These are phyloP conservation scores for Syzygium oleosum DNA, from an alignment of 345 rosid species.

Conservation along the genomic window DNA sequence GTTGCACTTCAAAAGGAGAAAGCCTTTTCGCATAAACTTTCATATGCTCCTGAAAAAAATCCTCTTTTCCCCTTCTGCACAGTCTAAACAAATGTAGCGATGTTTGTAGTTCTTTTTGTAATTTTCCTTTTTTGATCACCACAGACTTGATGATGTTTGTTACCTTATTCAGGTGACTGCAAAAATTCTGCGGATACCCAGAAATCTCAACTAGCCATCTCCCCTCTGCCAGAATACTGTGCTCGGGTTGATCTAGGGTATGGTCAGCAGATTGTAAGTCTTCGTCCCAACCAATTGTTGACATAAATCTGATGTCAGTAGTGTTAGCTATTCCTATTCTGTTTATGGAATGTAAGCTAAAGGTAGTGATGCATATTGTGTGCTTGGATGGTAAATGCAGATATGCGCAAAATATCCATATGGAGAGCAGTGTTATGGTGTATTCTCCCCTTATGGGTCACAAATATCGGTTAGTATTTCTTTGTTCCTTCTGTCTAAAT, in stretches of 20 bases:
- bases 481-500: background rate
- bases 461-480: conserved; percentile 37
- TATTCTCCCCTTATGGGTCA: conserved; percentile 64
- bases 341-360: background rate
- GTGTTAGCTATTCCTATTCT: background rate
- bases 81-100: background rate
- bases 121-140: background rate
- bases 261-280: conserved; percentile 57
- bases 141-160: background rate
- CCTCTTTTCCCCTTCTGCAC: background rate
- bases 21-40: background rate
- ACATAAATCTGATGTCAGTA: background rate
- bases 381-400: conserved; percentile 21
- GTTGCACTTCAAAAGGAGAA: background rate
- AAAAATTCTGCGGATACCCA: conserved; percentile 40
- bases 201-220: conserved; percentile 37
- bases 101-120: background rate
- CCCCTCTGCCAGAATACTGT: conserved; percentile 38
- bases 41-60: background rate
- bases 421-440: conserved; percentile 63
- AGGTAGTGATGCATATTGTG: background rate
- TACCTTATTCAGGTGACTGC: conserved; percentile 34
- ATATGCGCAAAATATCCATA: conserved; percentile 51
- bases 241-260: conserved; percentile 53
- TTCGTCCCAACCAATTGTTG: background rate